These are phyloP conservation scores for Leccinum uliginosum DNA, from an alignment of 768 basidiomycete species.

Conservation along the genomic window DNA sequence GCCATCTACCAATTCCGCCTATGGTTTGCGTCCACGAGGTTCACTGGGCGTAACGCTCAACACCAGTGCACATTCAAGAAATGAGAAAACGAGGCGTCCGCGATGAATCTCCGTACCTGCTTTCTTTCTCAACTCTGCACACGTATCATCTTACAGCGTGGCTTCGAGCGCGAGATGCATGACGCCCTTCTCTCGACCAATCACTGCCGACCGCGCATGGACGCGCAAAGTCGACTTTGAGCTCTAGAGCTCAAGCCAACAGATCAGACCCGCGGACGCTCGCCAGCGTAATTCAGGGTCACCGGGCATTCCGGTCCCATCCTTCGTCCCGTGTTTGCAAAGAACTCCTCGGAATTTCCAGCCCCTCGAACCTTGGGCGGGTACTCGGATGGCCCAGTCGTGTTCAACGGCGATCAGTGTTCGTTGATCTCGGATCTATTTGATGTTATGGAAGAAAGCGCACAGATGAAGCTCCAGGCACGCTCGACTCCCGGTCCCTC, in stretches of 20 bases:
- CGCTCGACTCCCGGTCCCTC: neutral
- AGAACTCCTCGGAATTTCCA: slow-evolving; percentile 75
- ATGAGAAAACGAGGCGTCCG: slow-evolving; percentile 40
- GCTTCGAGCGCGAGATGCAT: slow-evolving; percentile 86
- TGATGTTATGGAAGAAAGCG: neutral
- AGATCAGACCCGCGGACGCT: slow-evolving; percentile 15
- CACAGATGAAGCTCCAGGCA: neutral
- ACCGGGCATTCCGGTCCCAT: slow-evolving; percentile 75
- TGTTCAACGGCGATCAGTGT: neutral
- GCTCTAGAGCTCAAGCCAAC: neutral
- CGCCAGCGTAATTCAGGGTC: slow-evolving; percentile 90
- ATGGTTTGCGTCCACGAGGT: slow-evolving; percentile 50
- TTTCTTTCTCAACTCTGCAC: slow-evolving; percentile 68
- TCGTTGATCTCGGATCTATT: neutral
- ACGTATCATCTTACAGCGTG: slow-evolving; percentile 82
- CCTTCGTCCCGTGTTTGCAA: slow-evolving; percentile 78
- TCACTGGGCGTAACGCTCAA: neutral
- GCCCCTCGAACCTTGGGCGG: slow-evolving; percentile 77
- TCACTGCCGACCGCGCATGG: neutral
- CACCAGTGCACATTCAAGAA: neutral
- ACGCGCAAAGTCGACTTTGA: neutral
- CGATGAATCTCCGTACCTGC: slow-evolving; percentile 88
- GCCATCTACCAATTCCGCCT: slow-evolving; percentile 40
- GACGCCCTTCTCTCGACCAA: slow-evolving; percentile 86
- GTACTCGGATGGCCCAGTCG: slow-evolving; percentile 64